Evolutionary conservation across 2,329 filamentous ascomycete species (phyloP).

Genomic region (Nothomitra cinnamomea): DNA sequence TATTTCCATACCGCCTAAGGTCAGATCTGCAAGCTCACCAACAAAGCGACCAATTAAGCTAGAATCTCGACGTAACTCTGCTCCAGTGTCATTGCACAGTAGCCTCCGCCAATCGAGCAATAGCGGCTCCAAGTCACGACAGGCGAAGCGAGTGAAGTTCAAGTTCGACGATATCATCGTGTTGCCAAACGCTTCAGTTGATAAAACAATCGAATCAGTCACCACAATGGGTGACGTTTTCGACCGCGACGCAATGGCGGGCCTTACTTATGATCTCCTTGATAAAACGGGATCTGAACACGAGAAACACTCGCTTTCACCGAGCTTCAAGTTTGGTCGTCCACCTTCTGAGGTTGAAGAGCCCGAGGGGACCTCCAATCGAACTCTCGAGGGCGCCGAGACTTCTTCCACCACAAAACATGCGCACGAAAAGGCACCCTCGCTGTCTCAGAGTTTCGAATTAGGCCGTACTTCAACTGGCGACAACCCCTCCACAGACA

Average conservation of each 20-base stretch:
- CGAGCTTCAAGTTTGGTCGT: background rate
- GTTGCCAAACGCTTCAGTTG: background rate
- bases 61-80: background rate
- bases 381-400: background rate
- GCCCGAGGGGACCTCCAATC: background rate
- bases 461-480: background rate
- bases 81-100: background rate
- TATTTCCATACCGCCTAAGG: background rate
- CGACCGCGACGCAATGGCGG: too few relatives aligned
- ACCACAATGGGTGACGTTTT: background rate
- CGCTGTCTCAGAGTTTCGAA: background rate
- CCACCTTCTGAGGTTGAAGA: background rate
- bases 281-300: too few relatives aligned
- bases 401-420: background rate
- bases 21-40: background rate
- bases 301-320: too few relatives aligned
- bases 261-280: too few relatives aligned
- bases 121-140: background rate
- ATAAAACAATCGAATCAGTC: background rate
- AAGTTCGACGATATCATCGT: conserved; percentile 1
- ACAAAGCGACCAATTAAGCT: background rate
- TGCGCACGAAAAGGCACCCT: background rate
- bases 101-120: background rate
- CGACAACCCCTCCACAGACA: too few relatives aligned
- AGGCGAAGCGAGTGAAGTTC: conserved; percentile 1